Evolutionary conservation across 768 basidiomycete species (phyloP).

Genomic region (Hypsizygus marmoreus): DNA sequence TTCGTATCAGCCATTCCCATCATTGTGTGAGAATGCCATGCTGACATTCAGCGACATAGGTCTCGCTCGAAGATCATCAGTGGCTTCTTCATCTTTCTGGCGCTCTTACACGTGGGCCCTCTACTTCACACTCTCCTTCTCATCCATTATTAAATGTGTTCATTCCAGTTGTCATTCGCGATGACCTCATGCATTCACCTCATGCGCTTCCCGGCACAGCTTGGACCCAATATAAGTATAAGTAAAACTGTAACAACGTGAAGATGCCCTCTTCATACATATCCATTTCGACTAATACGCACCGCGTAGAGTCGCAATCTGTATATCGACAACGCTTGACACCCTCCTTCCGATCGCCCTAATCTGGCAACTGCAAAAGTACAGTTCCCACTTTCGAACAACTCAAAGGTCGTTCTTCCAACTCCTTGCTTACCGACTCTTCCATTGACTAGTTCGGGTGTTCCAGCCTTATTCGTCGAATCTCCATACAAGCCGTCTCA

Average conservation of each 20-base stretch:
- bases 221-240: not conserved
- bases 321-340: conserved; percentile 6
- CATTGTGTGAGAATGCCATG: not conserved
- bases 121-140: not conserved
- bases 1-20: not conserved
- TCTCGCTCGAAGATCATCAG: conserved; percentile 1
- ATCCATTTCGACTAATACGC: not conserved
- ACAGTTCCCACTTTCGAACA: conserved; percentile 7
- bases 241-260: conserved; percentile 12
- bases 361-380: conserved; percentile 14
- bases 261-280: not conserved
- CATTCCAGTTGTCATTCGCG: not conserved
- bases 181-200: not conserved
- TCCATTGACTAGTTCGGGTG: not conserved
- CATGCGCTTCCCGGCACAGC: not conserved
- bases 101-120: not conserved
- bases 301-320: conserved; percentile 5
- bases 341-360: conserved; percentile 8
- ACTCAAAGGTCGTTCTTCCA: conserved; percentile 9
- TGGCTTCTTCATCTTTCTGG: not conserved
- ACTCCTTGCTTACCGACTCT: not conserved
- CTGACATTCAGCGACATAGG: not conserved
- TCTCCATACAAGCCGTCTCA: conserved; percentile 7
- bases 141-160: too few species aligned
- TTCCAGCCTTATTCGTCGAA: conserved; percentile 11